These are phyloP conservation scores for Podila epigama DNA, from an alignment of 192 early-diverging fungal species.

Conservation along the genomic window DNA sequence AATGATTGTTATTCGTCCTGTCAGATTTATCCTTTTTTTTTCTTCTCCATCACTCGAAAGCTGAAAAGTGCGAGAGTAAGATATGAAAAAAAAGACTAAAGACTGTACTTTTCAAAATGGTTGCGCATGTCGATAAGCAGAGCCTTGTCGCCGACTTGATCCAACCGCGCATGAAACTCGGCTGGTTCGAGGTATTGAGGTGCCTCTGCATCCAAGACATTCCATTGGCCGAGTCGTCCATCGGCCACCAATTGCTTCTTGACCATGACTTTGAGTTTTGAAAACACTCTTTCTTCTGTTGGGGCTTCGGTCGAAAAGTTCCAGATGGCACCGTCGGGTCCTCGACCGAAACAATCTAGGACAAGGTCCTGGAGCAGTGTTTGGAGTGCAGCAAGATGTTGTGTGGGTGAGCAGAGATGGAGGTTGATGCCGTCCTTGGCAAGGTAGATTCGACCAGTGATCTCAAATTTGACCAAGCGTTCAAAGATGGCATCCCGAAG, in stretches of 20 bases:
- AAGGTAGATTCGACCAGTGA: conserved; percentile 80
- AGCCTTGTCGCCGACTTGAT: conserved; percentile 52
- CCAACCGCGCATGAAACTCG: conserved; percentile 66
- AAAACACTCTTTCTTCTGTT: conserved; percentile 59
- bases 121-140: conserved; percentile 82
- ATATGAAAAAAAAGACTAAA: not conserved
- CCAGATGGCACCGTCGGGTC: conserved; percentile 31
- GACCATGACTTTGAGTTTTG: conserved; percentile 71
- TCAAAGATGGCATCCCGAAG: conserved; percentile 50
- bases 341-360: conserved; percentile 23
- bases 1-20: not conserved
- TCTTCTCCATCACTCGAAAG: too few relatives aligned
- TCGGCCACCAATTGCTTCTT: conserved; percentile 55
- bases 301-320: conserved; percentile 71
- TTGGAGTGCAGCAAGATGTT: conserved; percentile 44
- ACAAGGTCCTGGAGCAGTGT: conserved; percentile 26
- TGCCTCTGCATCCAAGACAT: conserved; percentile 37
- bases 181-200: conserved; percentile 71
- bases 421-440: conserved; percentile 80
- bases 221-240: conserved; percentile 9
- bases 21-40: too few relatives aligned
- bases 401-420: conserved; percentile 68
- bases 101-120: conserved; percentile 70
- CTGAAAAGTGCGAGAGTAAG: too few relatives aligned
- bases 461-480: conserved; percentile 50